Evolutionary conservation across 208 protist genomes (phyloP), one percentile per base, ranked within the genome.

Genomic region (Plasmodiophora brassicae): DNA sequence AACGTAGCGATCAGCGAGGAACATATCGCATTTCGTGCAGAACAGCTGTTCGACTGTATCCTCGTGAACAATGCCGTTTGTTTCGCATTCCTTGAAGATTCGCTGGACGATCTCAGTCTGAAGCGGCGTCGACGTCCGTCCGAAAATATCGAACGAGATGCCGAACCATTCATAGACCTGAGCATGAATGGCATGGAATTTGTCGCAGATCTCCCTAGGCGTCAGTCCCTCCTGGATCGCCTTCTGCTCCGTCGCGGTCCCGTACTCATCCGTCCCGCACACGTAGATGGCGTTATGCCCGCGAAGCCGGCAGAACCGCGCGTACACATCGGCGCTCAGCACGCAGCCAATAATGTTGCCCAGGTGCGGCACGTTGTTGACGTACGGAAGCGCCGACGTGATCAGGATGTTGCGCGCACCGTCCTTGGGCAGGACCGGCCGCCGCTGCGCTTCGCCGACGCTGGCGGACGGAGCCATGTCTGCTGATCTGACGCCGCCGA

Each of bases 291-390:
- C 65, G 89, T 96, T 96, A 78, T 95, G 92, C 44, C 91, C 38
- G 36, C 25, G 22, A 32, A 57, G 22, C 41, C 41, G 38, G 35
- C 25, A 14, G 85, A 22, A 94, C 86, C 92, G 89, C 32, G 94
- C 90, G 84, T 93, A 96, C 14, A 95, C 94, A 88, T 96, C 94
- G 41, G 91, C 94, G 54, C 84, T 91, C 14, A 96, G 90, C 8
- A 96, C 93, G 71, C 94, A 94, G 84, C 94, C 94, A 50, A 96
- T 94, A 65, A 96, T 94, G 89, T 96, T 96, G 83, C 94, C 94
- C 20, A 96, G 86, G 86, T 96, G 94, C 60, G 94, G 94, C 28
- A 95, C 93, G 88, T 96, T 96, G 88, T 96, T 96, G 0, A 96
- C 94, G 71, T 96, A 96, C 28, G 94, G 94, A 83, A 96, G 88